Conservation (phyloP, 768 basidiomycete species). For the Naganishia friedmannii region DNA sequence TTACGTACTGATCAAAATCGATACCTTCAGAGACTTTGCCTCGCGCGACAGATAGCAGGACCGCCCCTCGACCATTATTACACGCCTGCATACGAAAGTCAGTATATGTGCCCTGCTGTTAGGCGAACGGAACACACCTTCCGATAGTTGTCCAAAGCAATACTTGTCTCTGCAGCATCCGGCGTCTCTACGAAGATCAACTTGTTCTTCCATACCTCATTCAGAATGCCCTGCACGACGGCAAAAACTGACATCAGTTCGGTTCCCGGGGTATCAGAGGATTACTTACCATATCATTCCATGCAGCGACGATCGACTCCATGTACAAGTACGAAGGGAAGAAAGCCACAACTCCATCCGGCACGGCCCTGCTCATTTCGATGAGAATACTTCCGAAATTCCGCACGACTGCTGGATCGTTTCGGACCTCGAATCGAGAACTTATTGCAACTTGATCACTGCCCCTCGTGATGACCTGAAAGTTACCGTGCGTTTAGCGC, state of each 20-base stretch:
- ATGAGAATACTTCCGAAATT: constrained; percentile 98
- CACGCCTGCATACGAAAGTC: constrained; percentile 66
- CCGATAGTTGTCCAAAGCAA: constrained; percentile 94
- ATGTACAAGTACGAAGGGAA: constrained; percentile 99
- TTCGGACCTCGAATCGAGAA: constrained; percentile 96
- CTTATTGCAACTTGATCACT: constrained; percentile 98
- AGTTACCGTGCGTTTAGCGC: background rate
- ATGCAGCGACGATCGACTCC: constrained; percentile 99
- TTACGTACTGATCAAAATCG: constrained; percentile 82
- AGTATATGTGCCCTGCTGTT: background rate
- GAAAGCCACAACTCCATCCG: constrained; percentile 97
- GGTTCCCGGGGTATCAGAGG: background rate
- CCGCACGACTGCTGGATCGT: constrained; percentile 96
- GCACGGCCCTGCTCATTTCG: constrained; percentile 96
- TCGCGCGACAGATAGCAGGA: constrained; percentile 91
- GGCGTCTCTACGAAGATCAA: constrained; percentile 99
- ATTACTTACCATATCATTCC: constrained; percentile 94
- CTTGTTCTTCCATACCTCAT: constrained; percentile 99
- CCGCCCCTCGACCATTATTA: constrained; percentile 95
- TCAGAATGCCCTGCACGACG: constrained; percentile 77
- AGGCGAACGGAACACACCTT: constrained; percentile 58
- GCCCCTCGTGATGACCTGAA: constrained; percentile 90
- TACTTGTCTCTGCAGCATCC: constrained; percentile 97
- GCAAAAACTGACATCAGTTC: background rate
- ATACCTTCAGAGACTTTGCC: constrained; percentile 99